Evolutionary conservation across 257 asterid species (phyloP), one percentile per base, ranked within the genome.

Genomic region (Ehretia macrophylla): DNA sequence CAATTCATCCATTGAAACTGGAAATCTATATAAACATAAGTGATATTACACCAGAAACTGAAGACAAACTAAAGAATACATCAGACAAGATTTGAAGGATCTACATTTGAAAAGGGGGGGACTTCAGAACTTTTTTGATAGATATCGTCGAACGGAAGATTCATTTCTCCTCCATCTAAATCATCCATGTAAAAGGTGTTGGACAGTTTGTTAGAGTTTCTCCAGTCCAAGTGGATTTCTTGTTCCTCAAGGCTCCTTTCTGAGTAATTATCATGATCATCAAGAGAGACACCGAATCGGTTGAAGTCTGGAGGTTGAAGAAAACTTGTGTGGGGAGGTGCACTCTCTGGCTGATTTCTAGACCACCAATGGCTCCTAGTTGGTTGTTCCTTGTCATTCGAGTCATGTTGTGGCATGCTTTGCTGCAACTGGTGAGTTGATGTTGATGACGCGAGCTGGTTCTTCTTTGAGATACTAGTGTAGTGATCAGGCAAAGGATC

Each of bases 141-240:
- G 17, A 82, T 81, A 67, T 80, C 97, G 64, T 70, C 98, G 60
- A 91, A 91, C 0, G 95, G 95, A 54, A 85, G 88, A 51, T 83
- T 71, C 65, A 88, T 82, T 45, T 76, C 94, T 52, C 78, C 91
- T 16, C 71, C 83, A 17, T 66, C 80, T n/a, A 75, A 56, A 48
- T 82, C 88, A 56, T 86, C 93, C 84, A 82, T 83, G 79, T 70
- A 72, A 73, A 82, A 82, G 18, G 90, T 85, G 63, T 77, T 56
- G 6, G 93, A 81, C 73, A 82, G 38, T 17, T 81, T 77, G 59
- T 81, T 73, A 6, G 82, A 67, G 50, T 61, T 76, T 51, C 79
- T 63, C 79, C 76, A 57, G 58, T 79, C 82, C 73, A 83, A 40
- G 14, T 52, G 75, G 32, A 51, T 75, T 5, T 70, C 75, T 1